A percentile compares a stretch with the other conserved stretches of the same genome.
Conservation (phyloP, 1,139 yeast species). For the Saccharomycopsis hybrid region DNA sequence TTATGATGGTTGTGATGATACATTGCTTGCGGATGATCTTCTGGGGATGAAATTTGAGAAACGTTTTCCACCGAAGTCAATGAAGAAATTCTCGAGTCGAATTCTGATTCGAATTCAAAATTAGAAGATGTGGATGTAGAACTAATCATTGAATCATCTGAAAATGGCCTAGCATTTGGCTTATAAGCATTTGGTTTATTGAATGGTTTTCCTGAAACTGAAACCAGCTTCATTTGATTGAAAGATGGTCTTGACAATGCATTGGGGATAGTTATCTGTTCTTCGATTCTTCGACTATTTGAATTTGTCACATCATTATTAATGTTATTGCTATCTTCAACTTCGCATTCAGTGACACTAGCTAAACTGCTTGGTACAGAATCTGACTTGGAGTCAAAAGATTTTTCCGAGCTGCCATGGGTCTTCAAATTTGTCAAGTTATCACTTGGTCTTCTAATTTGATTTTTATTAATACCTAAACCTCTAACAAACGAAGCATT, state of each 20-base stretch:
- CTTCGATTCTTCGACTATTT: constrained; percentile 7
- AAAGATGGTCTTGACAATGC: constrained; percentile 1
- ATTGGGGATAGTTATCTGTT: constrained; percentile 14
- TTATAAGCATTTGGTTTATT: not conserved
- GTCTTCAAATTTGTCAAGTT: constrained; percentile 16
- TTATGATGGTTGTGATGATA: not conserved
- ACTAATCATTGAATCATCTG: constrained; percentile 17
- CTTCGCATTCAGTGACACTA: constrained; percentile 12
- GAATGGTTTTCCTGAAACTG: not conserved
- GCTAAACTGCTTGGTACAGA: constrained; percentile 15
- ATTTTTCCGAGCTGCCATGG: not conserved
- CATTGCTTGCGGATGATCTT: not conserved
- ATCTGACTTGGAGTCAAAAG: constrained; percentile 19
- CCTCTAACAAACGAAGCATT: constrained; percentile 20
- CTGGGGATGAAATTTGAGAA: constrained; percentile 5
- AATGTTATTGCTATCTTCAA: constrained; percentile 1
- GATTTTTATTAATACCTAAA: constrained; percentile 17
- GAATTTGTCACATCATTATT: not conserved
- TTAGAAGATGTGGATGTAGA: constrained; percentile 12
- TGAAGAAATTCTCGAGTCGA: constrained; percentile 15
- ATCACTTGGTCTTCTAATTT: constrained; percentile 19
- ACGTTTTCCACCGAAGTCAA: constrained; percentile 17
- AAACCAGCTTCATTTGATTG: not conserved
- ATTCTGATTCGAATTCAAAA: constrained; percentile 12
- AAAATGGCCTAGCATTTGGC: constrained; percentile 14